Conservation (phyloP, 164 flowering plant genomes). For the Annona squamosa region DNA sequence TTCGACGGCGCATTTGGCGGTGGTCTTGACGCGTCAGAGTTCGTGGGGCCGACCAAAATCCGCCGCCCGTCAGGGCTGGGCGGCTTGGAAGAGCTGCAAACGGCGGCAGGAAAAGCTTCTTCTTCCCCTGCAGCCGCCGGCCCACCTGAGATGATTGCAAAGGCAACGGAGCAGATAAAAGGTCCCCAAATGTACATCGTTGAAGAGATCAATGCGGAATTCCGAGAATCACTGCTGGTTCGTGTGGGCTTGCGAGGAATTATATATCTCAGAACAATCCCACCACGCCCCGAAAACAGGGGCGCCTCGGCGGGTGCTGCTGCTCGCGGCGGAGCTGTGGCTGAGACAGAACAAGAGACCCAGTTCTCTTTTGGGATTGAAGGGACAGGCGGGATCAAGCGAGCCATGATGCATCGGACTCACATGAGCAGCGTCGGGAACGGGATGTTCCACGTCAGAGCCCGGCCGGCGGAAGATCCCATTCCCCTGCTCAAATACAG, state of each 20-base stretch:
- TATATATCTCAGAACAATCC: constrained; percentile 67
- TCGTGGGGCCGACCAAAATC: constrained; percentile 53
- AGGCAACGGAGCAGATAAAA: constrained; percentile 56
- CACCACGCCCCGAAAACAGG: constrained; percentile 32
- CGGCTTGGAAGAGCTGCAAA: constrained; percentile 69
- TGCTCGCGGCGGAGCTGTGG: constrained; percentile 28
- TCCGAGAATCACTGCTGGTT: constrained; percentile 83
- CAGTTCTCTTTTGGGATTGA: constrained; percentile 89
- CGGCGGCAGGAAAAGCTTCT: constrained; percentile 39
- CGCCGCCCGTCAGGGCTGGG: constrained; percentile 42
- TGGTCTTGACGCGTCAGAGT: constrained; percentile 92
- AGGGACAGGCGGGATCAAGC: constrained; percentile 61
- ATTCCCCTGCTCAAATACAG: constrained; percentile 76
- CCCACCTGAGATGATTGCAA: constrained; percentile 61
- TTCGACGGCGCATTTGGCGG: constrained; percentile 90
- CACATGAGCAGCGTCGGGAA: constrained; percentile 74
- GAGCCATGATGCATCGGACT: constrained; percentile 65
- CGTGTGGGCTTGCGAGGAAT: constrained; percentile 77
- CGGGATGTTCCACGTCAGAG: constrained; percentile 81
- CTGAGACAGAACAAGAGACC: constrained; percentile 41
- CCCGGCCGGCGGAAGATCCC: constrained; percentile 60
- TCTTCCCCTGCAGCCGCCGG: constrained; percentile 21
- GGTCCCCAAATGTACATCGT: constrained; percentile 81
- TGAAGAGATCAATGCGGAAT: constrained; percentile 80
- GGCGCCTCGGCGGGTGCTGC: no score